A percentile compares a stretch with the other conserved stretches of the same genome.
These are phyloP conservation scores for Simplicillium sp. DNA, from an alignment of 2,329 filamentous ascomycete species.

Conservation along the genomic window DNA sequence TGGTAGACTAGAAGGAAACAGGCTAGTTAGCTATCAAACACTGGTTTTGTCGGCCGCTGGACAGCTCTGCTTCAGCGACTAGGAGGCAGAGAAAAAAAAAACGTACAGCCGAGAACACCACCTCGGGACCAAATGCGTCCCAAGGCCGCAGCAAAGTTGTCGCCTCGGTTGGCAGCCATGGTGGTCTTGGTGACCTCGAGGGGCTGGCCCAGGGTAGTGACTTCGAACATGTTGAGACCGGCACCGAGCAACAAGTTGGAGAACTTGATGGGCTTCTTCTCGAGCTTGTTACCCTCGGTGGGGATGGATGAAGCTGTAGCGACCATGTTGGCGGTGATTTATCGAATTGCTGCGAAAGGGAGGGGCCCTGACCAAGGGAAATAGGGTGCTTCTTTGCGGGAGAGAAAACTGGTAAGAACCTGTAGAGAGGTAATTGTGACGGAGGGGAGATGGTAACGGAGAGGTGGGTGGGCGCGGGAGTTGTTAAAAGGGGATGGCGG, in stretches of 20 bases:
- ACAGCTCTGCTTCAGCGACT: not conserved
- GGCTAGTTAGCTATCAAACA: conserved; percentile 13
- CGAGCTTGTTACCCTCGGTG: conserved; percentile 47
- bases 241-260: conserved; percentile 94
- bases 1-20: conserved; percentile 68
- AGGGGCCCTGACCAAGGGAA: conserved; percentile 98
- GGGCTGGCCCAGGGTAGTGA: conserved; percentile 61
- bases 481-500: not conserved
- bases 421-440: conserved; percentile 5
- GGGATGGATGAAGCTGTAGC: conserved; percentile 43
- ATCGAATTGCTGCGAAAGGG: conserved; percentile 38
- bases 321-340: conserved; percentile 50
- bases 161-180: conserved; percentile 93
- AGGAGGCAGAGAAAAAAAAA: conserved; percentile 4
- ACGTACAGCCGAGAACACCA: conserved; percentile 87
- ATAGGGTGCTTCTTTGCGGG: conserved; percentile 74
- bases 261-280: conserved; percentile 99
- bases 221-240: conserved; percentile 93
- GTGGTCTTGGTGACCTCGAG: conserved; percentile 99
- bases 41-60: not conserved
- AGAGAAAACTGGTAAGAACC: conserved; percentile 9
- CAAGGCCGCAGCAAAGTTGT: conserved; percentile 76
- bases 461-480: conserved; percentile 6
- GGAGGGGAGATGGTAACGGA: conserved; percentile 1
- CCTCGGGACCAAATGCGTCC: conserved; percentile 87